Evolutionary conservation across 2,329 filamentous ascomycete species (phyloP), one percentile per base, ranked within the genome.

Genomic region (Calonectria naviculata): DNA sequence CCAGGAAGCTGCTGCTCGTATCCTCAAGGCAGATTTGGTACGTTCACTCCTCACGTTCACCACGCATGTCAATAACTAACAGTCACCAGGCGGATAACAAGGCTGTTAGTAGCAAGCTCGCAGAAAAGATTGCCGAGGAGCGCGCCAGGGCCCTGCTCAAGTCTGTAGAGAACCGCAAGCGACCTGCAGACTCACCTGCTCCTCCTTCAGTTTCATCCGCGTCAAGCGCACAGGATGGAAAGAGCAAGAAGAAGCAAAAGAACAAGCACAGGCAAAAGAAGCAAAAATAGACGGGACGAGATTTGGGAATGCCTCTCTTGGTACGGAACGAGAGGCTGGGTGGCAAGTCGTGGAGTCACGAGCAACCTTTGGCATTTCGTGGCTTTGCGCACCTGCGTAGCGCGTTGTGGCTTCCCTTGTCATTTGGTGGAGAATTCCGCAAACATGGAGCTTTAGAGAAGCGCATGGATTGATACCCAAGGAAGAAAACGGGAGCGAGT

Each of bases 11-110:
- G 94, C 94, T 17, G 91, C 90, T 63, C 89, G 96, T 62, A 94
- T 99, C 71, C 92, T 99, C 78, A 94, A 93, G 80, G 90, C 94
- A 71, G 94, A 94, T 65, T 84, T 98, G 78, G 93, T 94, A 85
- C 76, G 89, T 19, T 19, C 13, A n/a, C 38, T 26, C 34, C 17
- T 34, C 15, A 54, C 36, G 4, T 26, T n/a, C 36, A 62, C 10
- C 19, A 8, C 4, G 10, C 21, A 42, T 28, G 34, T 26, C 38
- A 42, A 67, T 78, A 7, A 44, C 78, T 80, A 19, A 78, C 49
- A 1, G 0, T 17, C 38, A 7, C 5, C 54, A 88, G 87, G 83
- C 83, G 19, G 88, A 89, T 71, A 87, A 90, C 78, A 87, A 89
- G 69, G 78, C 82, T 2, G 80, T 91, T 61, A 89, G 87, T 74